These are phyloP conservation scores for Candida sithepensis DNA, from an alignment of 805 yeast species.

Conservation along the genomic window DNA sequence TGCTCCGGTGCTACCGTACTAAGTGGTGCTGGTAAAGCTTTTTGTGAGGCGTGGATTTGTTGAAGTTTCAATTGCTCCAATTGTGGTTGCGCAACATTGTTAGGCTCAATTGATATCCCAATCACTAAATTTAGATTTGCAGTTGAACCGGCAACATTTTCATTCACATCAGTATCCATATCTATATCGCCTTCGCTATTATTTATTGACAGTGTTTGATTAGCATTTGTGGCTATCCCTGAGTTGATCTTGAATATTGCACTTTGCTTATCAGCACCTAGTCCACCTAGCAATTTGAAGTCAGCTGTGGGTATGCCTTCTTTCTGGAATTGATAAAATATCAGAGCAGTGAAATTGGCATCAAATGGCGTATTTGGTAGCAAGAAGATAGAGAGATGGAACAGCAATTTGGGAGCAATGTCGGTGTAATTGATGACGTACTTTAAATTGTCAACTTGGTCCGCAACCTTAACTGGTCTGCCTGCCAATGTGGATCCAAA, in stretches of 20 bases:
- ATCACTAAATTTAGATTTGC: constrained; percentile 33
- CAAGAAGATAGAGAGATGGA: constrained; percentile 79
- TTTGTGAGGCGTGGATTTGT: constrained; percentile 16
- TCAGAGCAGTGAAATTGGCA: constrained; percentile 70
- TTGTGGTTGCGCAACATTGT: constrained; percentile 57
- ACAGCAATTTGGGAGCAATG: constrained; percentile 51
- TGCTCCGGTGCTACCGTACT: constrained; percentile 38
- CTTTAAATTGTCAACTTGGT: constrained; percentile 66
- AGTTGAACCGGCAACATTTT: constrained; percentile 4
- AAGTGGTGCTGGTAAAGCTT: constrained; percentile 26
- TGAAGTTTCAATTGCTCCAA: constrained; percentile 33
- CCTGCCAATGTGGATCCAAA: constrained; percentile 34
- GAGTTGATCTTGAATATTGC: constrained; percentile 81
- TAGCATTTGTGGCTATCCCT: constrained; percentile 24
- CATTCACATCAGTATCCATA: constrained; percentile 31
- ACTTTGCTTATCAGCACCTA: constrained; percentile 70
- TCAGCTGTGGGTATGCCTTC: constrained; percentile 37
- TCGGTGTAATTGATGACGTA: constrained; percentile 61
- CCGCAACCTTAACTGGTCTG: constrained; percentile 42
- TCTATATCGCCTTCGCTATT: constrained; percentile 42
- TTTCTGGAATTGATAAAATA: constrained; percentile 79
- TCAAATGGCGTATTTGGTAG: constrained; percentile 80
- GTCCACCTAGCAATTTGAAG: constrained; percentile 63
- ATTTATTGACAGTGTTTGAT: constrained; percentile 1
- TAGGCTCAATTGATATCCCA: constrained; percentile 91